Evolutionary conservation across 2,329 filamentous ascomycete genomes (phyloP), one percentile per base, ranked within the genome.

Genomic region (Cryoendolithus antarcticus): DNA sequence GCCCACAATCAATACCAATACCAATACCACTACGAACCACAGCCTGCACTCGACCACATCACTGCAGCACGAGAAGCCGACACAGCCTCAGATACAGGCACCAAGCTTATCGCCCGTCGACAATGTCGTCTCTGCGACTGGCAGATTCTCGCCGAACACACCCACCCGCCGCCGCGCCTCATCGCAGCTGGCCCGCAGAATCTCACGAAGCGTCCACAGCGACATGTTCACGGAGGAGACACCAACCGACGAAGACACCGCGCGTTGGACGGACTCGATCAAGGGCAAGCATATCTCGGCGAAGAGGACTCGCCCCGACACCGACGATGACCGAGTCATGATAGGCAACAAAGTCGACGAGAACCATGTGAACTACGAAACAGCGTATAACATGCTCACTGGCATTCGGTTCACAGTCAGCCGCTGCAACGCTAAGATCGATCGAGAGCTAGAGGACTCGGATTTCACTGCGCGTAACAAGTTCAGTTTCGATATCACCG

Each of bases 351-450:
- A 95, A 65, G 91, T 98, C 38, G 91, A 98, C 58, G 88, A 96
- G 66, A 83, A 85, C 54, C 91, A 98, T 61, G 83, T 86, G 50
- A 96, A 96, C 62, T 98, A 84, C 80, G 86, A 93, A 33, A 95
- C 86, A 2, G 91, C 91, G 43, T 98, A 98, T 69, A 98, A 98
- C 63, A 98, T 98, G 91, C 74, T 98, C 65, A 98, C 91, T 30
- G 91, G 91, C 47, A 98, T 98, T 58, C 86, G 91, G 40, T 94
- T 96, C 54, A 88, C 86, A 32, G 91, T 98, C 19, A 96, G 88
- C 47, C 75, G 91, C 53, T 94, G 88, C 41, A 96, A 98, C 58
- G 91, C 91, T 33, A 98, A 98, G 65, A 75, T 96, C 61, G 86
- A 96, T 62, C 80, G 89, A 40, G 79, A 86, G 42, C 64, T 98